phyloP scores from a whole-genome alignment of 192 early-diverging fungal species.

The Umbelopsis sp. region DNA sequence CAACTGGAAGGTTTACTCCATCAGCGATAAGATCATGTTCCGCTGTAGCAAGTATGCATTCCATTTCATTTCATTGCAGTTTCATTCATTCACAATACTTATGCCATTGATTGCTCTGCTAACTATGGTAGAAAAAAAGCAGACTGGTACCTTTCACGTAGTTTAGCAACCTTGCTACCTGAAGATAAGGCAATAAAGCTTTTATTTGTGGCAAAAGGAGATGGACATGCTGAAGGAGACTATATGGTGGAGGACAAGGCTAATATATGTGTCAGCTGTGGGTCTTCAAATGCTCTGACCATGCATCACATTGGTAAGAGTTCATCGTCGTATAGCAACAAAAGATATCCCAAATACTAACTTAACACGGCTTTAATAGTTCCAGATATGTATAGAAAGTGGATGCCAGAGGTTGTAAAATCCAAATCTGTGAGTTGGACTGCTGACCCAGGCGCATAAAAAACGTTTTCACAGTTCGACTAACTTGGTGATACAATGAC shows the following conservation, averaged over 20 bases:
- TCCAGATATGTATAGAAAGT: constrained; percentile 44
- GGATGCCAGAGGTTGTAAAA: constrained; percentile 39
- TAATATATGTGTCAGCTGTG: constrained; percentile 41
- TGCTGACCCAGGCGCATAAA: no score
- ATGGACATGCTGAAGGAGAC: constrained; percentile 29
- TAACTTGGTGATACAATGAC: not conserved
- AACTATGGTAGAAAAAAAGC: constrained; percentile 32
- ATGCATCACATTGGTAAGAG: constrained; percentile 38
- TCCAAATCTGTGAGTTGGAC: constrained; percentile 37
- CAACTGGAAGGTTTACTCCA: constrained; percentile 47
- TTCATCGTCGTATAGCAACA: not conserved
- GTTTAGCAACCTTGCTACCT: constrained; percentile 22
- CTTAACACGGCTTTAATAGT: constrained; percentile 20
- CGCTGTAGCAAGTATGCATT: constrained; percentile 32
- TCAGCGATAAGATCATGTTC: constrained; percentile 37
- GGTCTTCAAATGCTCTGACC: constrained; percentile 20
- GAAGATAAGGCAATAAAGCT: constrained; percentile 31
- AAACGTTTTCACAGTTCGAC: not conserved
- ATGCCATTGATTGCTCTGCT: not conserved
- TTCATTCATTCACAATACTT: not conserved
- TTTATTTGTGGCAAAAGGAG: constrained; percentile 36
- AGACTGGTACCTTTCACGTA: constrained; percentile 34
- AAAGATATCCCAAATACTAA: not conserved
- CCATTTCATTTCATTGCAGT: not conserved
- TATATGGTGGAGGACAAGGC: constrained; percentile 39